These are phyloP conservation scores for Fusarium sp. DNA, from an alignment of 2,329 filamentous ascomycete species.

Conservation along the genomic window DNA sequence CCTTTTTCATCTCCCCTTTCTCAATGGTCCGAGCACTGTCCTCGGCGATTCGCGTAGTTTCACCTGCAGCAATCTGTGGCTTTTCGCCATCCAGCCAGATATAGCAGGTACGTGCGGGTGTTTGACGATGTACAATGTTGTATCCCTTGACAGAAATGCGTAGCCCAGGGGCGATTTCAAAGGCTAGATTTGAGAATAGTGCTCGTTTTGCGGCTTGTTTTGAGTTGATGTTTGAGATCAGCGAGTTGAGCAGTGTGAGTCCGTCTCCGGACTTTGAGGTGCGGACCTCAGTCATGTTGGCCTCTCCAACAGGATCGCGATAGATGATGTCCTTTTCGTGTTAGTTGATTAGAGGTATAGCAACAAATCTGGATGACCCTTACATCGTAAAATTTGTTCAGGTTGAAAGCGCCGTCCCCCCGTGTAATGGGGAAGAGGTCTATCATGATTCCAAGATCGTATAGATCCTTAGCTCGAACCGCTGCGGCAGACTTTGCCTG, in stretches of 20 bases:
- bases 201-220: conserved; percentile 87
- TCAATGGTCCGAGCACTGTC: conserved; percentile 82
- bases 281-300: conserved; percentile 64
- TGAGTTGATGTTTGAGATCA: conserved; percentile 90
- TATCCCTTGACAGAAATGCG: conserved; percentile 94
- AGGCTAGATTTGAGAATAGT: conserved; percentile 84
- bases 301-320: conserved; percentile 77
- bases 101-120: conserved; percentile 83
- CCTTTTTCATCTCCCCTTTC: conserved; percentile 85
- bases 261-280: conserved; percentile 78
- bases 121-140: conserved; percentile 86
- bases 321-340: conserved; percentile 84
- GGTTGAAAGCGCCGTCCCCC: conserved; percentile 76
- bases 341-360: conserved; percentile 5
- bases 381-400: conserved; percentile 91
- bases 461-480: conserved; percentile 91
- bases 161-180: conserved; percentile 87
- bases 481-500: conserved; percentile 78
- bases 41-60: conserved; percentile 79
- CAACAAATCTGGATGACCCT: conserved; percentile 33
- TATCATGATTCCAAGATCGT: conserved; percentile 90
- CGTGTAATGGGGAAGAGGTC: conserved; percentile 91
- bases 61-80: conserved; percentile 79
- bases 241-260: conserved; percentile 79
- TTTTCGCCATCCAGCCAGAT: conserved; percentile 90